A percentile compares a stretch with the other conserved stretches of the same genome.
phyloP scores from a whole-genome alignment of 225 moss, liverwort and hornwort genomes.

The Pseudoscleropodium purum region DNA sequence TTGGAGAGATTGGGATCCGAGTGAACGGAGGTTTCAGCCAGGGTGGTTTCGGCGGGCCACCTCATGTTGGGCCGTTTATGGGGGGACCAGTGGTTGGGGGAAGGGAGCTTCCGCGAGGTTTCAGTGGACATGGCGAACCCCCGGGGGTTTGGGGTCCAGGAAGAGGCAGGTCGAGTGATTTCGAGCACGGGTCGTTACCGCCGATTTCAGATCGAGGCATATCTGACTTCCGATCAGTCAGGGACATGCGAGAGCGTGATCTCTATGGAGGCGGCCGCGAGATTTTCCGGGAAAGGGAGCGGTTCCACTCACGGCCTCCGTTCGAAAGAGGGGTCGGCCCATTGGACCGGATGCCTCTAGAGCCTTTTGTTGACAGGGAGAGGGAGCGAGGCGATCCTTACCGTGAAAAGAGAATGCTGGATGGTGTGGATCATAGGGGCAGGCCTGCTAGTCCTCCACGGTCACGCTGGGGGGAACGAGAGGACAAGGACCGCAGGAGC shows the following conservation, averaged over 20 bases:
- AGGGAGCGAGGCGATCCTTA: constrained; percentile 79
- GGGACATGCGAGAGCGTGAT: constrained; percentile 81
- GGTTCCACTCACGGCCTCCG: constrained; percentile 67
- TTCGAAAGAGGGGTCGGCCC: constrained; percentile 58
- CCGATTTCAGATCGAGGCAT: constrained; percentile 60
- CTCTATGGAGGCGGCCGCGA: constrained; percentile 66
- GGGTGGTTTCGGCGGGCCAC: constrained; percentile 74
- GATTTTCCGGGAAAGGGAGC: constrained; percentile 76
- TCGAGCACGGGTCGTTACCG: constrained; percentile 69
- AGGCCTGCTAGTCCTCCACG: constrained; percentile 54
- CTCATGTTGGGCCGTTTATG: constrained; percentile 67
- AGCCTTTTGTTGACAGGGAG: constrained; percentile 60
- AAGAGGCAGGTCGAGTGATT: constrained; percentile 68
- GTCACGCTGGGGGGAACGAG: constrained; percentile 70
- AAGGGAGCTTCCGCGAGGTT: constrained; percentile 64
- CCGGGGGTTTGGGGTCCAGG: constrained; percentile 65
- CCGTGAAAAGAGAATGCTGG: constrained; percentile 73
- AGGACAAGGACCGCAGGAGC: constrained; percentile 79
- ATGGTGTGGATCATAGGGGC: constrained; percentile 65
- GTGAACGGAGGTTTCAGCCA: constrained; percentile 53
- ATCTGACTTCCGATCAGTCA: constrained; percentile 73
- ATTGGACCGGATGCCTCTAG: constrained; percentile 45
- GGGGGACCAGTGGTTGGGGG: constrained; percentile 61
- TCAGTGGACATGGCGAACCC: constrained; percentile 79
- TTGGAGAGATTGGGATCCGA: constrained; percentile 70